Evolutionary conservation across 768 basidiomycete genomes (phyloP).

Genomic region (Termitomyces sp.): DNA sequence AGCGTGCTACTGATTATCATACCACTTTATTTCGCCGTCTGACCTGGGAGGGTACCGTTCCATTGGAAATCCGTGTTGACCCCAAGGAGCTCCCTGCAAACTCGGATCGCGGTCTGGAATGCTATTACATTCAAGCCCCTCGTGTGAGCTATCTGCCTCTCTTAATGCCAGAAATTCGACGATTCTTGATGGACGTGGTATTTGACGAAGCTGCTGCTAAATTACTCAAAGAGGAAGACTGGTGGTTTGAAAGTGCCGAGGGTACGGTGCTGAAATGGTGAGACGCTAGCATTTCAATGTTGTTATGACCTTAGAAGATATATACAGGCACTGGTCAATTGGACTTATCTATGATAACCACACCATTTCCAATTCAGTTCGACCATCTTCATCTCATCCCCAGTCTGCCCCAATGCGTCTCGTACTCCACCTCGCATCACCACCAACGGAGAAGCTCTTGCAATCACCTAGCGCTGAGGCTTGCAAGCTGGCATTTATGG

Average conservation of each 20-base stretch:
- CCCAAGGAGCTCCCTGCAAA: constrained; percentile 87
- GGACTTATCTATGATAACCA: constrained; percentile 92
- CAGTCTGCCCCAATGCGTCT: constrained; percentile 62
- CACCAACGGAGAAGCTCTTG: constrained; percentile 83
- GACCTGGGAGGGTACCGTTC: constrained; percentile 89
- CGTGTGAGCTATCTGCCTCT: constrained; percentile 92
- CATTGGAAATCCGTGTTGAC: constrained; percentile 86
- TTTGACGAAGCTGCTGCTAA: constrained; percentile 83
- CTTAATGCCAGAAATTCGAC: constrained; percentile 82
- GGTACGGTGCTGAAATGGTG: constrained; percentile 86
- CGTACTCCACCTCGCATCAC: constrained; percentile 81
- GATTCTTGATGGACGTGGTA: constrained; percentile 88
- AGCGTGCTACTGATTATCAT: constrained; percentile 44
- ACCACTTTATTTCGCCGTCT: constrained; percentile 85
- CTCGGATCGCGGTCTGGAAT: constrained; percentile 85
- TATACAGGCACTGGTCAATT: constrained; percentile 94
- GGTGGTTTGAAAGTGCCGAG: constrained; percentile 96
- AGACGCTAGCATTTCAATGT: constrained; percentile 20
- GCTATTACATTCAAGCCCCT: constrained; percentile 88
- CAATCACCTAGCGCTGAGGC: constrained; percentile 77
- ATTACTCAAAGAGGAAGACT: constrained; percentile 79
- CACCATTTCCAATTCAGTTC: constrained; percentile 58
- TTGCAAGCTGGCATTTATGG: constrained; percentile 94
- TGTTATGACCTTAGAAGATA: constrained; percentile 5
- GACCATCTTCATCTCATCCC: constrained; percentile 40